phyloP scores from a whole-genome alignment of 2,329 filamentous ascomycete species.

The Fusarium torreyae region DNA sequence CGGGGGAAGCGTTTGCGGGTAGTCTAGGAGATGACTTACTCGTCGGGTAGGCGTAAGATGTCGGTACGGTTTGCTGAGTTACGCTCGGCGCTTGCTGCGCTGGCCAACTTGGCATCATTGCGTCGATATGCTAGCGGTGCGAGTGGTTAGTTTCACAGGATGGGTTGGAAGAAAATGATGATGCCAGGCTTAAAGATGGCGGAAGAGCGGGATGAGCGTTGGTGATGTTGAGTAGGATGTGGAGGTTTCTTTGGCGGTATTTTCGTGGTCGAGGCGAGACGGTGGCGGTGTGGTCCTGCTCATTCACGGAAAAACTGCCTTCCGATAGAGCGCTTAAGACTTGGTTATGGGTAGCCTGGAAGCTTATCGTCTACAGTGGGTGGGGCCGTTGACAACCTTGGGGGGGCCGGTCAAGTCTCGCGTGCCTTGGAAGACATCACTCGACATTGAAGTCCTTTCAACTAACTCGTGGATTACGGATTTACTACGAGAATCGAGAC shows the following conservation, averaged over 20 bases:
- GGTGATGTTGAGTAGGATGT: constrained; percentile 27
- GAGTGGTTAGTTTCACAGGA: constrained; percentile 48
- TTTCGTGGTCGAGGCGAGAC: constrained; percentile 39
- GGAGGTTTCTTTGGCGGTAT: constrained; percentile 42
- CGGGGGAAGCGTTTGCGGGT: background rate
- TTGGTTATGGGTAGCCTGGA: background rate
- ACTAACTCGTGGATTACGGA: constrained; percentile 10
- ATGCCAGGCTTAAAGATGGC: constrained; percentile 27
- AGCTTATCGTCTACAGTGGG: constrained; percentile 43
- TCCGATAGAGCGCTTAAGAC: constrained; percentile 4
- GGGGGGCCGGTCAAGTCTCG: constrained; percentile 33
- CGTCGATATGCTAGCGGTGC: constrained; percentile 40
- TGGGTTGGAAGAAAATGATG: constrained; percentile 25
- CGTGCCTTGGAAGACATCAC: constrained; percentile 26
- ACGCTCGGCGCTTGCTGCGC: constrained; percentile 60
- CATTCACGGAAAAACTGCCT: constrained; percentile 38
- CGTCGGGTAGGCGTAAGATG: constrained; percentile 57
- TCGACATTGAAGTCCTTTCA: constrained; percentile 21
- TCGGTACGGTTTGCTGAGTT: constrained; percentile 54
- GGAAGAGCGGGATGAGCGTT: constrained; percentile 27
- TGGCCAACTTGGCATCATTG: constrained; percentile 58
- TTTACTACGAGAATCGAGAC: constrained; percentile 3
- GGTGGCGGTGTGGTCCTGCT: constrained; percentile 51
- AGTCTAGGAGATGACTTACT: constrained; percentile 52
- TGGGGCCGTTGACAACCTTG: constrained; percentile 32